Base-by-base conservation (phyloP, 1,139 yeast genomes). In the Debaryomyces sp. region DNA sequence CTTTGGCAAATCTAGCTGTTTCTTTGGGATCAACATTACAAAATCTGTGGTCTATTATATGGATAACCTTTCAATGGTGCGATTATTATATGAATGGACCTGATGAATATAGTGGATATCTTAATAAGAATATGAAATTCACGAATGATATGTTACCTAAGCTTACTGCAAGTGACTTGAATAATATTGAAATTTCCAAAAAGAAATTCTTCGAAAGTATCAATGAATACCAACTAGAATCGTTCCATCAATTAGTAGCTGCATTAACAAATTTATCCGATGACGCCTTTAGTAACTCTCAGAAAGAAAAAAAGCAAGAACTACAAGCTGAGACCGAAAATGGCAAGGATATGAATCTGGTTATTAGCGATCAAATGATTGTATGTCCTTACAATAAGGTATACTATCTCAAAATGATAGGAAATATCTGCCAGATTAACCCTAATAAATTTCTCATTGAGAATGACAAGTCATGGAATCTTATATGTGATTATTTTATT, bases 31-130 rank as follows among this genome's bases (percentile, higher is more conserved):
- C 92, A 0, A 79, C 84, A 0, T 72, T 92, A 18, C 79, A 78
- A 7, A 63, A 68, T 1, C 82, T 89, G 26, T 94, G 98, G 98
- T 66, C 68, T 17, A 77, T 83, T 24, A 68, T 90, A 10, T 74
- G 90, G 62, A 76, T 81, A 9, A 80, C 96, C 0, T 73, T 92
- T 48, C 96, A 89, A 68, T 80, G 96, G 96, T 73, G 83, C 54
- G 78, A 84, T 57, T 81, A 82, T 66, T 79, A 74, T 61, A 56
- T 86, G 35, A 72, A 83, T 58, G 91, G 94, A 0, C 83, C 87
- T 1, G 82, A 87, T 29, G 73, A 73, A 39, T 68, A 55, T 47
- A 67, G 69, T 51, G 66, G 66, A 7, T 51, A 43, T 46, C 42
- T 44, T 22, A 61, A 59, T 42, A 65, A 61, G 37, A 41, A 36